These are phyloP conservation scores for Vanderwaltozyma tropicalis DNA, from an alignment of 805 yeast genomes.

Conservation along the genomic window DNA sequence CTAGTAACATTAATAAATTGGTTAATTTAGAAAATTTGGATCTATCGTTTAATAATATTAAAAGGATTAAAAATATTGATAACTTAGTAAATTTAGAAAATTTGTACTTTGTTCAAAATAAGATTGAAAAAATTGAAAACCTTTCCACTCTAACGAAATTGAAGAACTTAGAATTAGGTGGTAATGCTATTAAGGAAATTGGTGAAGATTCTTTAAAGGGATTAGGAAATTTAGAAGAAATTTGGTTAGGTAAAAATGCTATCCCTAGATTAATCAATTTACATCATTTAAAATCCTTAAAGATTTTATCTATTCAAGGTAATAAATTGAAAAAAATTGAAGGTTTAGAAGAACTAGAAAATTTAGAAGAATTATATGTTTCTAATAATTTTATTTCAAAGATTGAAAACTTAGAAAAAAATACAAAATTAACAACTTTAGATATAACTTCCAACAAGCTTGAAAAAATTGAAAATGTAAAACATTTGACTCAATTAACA, in stretches of 20 bases:
- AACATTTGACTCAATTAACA: slow-evolving; percentile 59
- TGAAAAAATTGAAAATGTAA: slow-evolving; percentile 48
- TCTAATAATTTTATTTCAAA: slow-evolving; percentile 72
- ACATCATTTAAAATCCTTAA: slow-evolving; percentile 46
- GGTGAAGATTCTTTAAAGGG: slow-evolving; percentile 35
- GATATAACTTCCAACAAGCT: slow-evolving; percentile 77
- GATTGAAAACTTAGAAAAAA: slow-evolving; percentile 69
- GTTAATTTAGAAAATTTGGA: slow-evolving; percentile 53
- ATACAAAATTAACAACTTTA: slow-evolving; percentile 54
- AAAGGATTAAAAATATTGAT: slow-evolving; percentile 71
- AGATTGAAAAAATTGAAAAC: slow-evolving; percentile 61
- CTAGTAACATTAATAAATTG: slow-evolving; percentile 55
- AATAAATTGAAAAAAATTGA: slow-evolving; percentile 70
- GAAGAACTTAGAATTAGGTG: slow-evolving; percentile 78
- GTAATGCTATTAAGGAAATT: slow-evolving; percentile 52
- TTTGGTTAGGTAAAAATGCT: slow-evolving; percentile 90
- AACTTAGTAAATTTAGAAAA: slow-evolving; percentile 51
- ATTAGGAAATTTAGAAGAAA: slow-evolving; percentile 50
- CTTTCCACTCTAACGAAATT: slow-evolving; percentile 46
- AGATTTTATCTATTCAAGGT: slow-evolving; percentile 78
- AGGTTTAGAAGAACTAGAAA: slow-evolving; percentile 61
- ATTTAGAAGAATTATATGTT: slow-evolving; percentile 76
- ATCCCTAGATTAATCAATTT: slow-evolving; percentile 59
- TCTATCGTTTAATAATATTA: slow-evolving; percentile 81
- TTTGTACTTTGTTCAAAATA: slow-evolving; percentile 82